Conservation (phyloP, 2,329 filamentous ascomycete genomes). For the Cercospora sojina region DNA sequence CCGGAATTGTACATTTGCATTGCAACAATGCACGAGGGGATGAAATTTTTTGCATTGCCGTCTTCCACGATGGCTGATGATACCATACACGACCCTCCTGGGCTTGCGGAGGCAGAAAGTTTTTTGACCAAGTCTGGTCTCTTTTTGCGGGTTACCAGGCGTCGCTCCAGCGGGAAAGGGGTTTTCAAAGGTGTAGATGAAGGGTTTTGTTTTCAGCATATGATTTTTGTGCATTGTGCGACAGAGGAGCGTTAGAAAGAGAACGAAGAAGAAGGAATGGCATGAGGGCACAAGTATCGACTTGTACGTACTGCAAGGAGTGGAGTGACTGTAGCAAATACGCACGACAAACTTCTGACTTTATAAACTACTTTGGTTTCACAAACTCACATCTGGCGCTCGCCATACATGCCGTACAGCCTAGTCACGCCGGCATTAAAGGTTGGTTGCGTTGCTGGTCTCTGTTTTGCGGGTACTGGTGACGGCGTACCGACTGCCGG, state of each 20-base stretch:
- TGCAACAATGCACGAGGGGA: slow-evolving; percentile 21
- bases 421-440: slow-evolving; percentile 20
- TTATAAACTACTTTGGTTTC: neutral
- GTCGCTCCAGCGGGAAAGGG: slow-evolving; percentile 5
- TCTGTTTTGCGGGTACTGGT: slow-evolving; percentile 2
- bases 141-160: slow-evolving; percentile 10
- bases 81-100: slow-evolving; percentile 24
- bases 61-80: slow-evolving; percentile 27
- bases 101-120: slow-evolving; percentile 23
- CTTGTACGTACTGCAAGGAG: neutral
- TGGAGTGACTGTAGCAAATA: neutral
- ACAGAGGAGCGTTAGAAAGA: neutral
- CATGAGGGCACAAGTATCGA: neutral
- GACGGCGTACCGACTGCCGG: slow-evolving; percentile 12
- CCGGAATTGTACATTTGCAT: slow-evolving; percentile 25
- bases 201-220: slow-evolving; percentile 19
- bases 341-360: neutral
- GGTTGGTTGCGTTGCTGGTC: slow-evolving; percentile 1
- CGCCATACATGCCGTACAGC: neutral
- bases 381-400: neutral
- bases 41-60: slow-evolving; percentile 21
- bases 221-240: slow-evolving; percentile 7
- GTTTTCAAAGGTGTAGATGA: slow-evolving; percentile 10
- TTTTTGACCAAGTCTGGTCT: slow-evolving; percentile 12
- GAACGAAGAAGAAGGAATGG: neutral